Evolutionary conservation across 2,329 filamentous ascomycete genomes (phyloP).

Genomic region (Verticillium isaacii): DNA sequence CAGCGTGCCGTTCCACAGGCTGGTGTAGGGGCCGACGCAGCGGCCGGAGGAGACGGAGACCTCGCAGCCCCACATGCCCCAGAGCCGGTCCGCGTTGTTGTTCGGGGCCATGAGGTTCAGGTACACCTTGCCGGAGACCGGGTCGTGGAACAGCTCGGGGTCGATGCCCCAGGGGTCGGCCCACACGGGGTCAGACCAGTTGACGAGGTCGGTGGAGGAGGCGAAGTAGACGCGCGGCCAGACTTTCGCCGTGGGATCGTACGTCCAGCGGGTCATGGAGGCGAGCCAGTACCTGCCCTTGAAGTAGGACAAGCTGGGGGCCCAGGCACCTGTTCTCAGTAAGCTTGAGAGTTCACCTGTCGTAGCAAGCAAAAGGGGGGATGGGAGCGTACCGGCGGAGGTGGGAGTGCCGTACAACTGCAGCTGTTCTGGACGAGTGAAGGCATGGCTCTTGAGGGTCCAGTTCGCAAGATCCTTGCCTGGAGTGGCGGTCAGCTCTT

Average conservation of each 20-base stretch:
- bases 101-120: conserved; percentile 16
- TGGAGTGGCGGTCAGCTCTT: background rate
- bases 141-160: conserved; percentile 11
- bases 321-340: conserved; percentile 2
- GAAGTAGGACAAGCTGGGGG: conserved; percentile 3
- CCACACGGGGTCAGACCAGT: conserved; percentile 6
- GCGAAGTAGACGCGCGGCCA: conserved; percentile 23
- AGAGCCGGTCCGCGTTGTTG: conserved; percentile 13
- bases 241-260: conserved; percentile 29
- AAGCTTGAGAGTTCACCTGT: background rate
- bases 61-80: conserved; percentile 16
- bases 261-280: conserved; percentile 26
- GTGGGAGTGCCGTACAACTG: conserved; percentile 5
- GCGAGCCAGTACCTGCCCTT: conserved; percentile 4
- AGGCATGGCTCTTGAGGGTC: conserved; percentile 23
- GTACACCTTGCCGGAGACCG: conserved; percentile 10
- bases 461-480: conserved; percentile 37
- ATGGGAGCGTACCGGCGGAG: background rate
- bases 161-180: conserved; percentile 10
- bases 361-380: no score
- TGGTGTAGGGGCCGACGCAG: conserved; percentile 12
- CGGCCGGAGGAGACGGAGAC: conserved; percentile 9
- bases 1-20: conserved; percentile 17
- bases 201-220: conserved; percentile 13
- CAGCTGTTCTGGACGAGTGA: conserved; percentile 6